A percentile compares a stretch with the other conserved stretches of the same genome.
Conservation (phyloP, 768 basidiomycete genomes). For the Steccherinum ochraceum region DNA sequence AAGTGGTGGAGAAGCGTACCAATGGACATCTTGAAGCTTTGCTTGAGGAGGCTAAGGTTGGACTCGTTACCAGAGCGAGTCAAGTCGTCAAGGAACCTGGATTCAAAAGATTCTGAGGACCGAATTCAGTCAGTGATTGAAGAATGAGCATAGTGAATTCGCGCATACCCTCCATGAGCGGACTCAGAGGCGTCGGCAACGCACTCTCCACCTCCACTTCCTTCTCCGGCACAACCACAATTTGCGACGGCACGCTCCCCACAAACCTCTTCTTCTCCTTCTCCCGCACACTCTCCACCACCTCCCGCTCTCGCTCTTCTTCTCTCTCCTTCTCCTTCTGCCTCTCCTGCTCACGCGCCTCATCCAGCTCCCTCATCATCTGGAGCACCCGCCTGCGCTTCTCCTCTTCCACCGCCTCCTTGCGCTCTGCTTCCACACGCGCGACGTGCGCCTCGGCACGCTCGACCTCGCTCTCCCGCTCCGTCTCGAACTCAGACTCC, state of each 20-base stretch:
- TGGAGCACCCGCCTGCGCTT: slow-evolving; percentile 5
- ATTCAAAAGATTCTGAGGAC: slow-evolving; percentile 13
- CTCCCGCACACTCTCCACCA: slow-evolving; percentile 1
- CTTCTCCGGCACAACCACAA: neutral
- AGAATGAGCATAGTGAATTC: neutral
- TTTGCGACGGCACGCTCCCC: too few species aligned
- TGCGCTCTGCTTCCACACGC: slow-evolving; percentile 20
- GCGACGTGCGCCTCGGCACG: slow-evolving; percentile 23
- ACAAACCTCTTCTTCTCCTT: slow-evolving; percentile 8
- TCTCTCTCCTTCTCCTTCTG: slow-evolving; percentile 8
- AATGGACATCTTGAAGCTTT: slow-evolving; percentile 68
- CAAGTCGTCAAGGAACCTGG: slow-evolving; percentile 9
- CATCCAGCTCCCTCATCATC: slow-evolving; percentile 6
- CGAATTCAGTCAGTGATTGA: neutral
- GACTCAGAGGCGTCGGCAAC: slow-evolving; percentile 19
- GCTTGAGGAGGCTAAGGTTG: slow-evolving; percentile 48
- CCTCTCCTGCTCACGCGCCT: slow-evolving; percentile 7
- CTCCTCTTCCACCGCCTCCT: slow-evolving; percentile 14
- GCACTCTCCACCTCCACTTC: neutral
- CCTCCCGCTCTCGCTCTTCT: slow-evolving; percentile 7
- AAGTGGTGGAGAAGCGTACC: slow-evolving; percentile 40
- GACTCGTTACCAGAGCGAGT: slow-evolving; percentile 26
- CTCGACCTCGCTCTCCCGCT: slow-evolving; percentile 33
- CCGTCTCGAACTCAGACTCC: slow-evolving; percentile 42
- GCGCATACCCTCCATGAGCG: slow-evolving; percentile 18